phyloP scores from a whole-genome alignment of 2,329 filamentous ascomycete genomes.

The Tricladium varicosporioides region DNA sequence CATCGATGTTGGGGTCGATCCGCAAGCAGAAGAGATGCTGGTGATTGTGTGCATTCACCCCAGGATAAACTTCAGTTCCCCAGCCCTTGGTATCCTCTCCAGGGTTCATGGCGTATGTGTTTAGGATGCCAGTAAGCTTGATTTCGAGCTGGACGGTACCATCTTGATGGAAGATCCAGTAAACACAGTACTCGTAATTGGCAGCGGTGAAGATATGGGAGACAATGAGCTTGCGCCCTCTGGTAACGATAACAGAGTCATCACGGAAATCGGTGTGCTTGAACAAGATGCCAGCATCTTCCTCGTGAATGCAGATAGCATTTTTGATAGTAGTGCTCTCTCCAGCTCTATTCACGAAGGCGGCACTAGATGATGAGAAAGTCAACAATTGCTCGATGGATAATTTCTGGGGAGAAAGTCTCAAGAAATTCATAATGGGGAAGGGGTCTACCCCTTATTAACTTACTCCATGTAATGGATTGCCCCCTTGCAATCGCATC shows the following conservation, averaged over 20 bases:
- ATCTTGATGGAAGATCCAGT: conserved; percentile 92
- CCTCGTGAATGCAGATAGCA: conserved; percentile 92
- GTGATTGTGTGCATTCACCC: conserved; percentile 93
- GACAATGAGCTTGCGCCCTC: conserved; percentile 80
- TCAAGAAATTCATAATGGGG: too few relatives aligned
- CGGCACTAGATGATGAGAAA: conserved; percentile 49
- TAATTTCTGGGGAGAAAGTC: too few relatives aligned
- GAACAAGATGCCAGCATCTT: conserved; percentile 88
- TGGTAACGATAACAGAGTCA: conserved; percentile 80
- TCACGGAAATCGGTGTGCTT: conserved; percentile 95
- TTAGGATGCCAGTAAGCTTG: conserved; percentile 87
- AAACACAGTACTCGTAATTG: conserved; percentile 88
- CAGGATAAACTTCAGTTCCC: conserved; percentile 87
- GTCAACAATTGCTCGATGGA: too few relatives aligned
- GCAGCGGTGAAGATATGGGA: conserved; percentile 93
- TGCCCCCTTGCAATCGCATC: conserved; percentile 83
- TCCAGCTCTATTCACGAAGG: conserved; percentile 77
- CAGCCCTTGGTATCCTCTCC: conserved; percentile 82
- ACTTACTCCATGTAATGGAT: conserved; percentile 95
- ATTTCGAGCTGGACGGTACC: conserved; percentile 90
- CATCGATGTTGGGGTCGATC: conserved; percentile 84
- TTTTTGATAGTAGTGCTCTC: conserved; percentile 83
- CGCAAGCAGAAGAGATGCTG: conserved; percentile 93
- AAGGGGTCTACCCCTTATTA: too few relatives aligned
- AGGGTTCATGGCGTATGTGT: conserved; percentile 80